Percentiles rank a stretch among this genome's conserved stretches.
Evolutionary conservation across 2,329 filamentous ascomycete species (phyloP).

Genomic region (Pestalotiopsis sp.): DNA sequence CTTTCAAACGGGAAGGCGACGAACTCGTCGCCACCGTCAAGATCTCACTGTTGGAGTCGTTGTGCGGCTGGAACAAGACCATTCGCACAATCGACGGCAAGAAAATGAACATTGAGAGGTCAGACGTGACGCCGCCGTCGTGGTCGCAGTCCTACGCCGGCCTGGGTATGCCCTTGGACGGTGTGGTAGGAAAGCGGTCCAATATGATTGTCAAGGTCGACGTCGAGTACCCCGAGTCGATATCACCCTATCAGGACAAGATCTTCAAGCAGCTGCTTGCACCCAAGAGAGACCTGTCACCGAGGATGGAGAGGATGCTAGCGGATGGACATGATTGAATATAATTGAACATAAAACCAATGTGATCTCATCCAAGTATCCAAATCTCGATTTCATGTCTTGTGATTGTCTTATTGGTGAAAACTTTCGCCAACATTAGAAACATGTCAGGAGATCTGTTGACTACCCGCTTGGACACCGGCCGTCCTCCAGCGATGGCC

Average conservation of each 20-base stretch:
- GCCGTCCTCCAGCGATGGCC: neutral
- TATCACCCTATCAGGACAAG: neutral
- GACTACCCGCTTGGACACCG: neutral
- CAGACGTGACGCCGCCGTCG: neutral
- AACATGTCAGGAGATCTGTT: neutral
- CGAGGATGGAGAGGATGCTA: neutral
- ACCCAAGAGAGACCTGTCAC: neutral
- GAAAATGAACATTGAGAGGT: neutral
- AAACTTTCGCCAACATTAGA: neutral
- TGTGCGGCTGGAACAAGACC: neutral
- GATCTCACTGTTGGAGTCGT: neutral
- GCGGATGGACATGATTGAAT: neutral
- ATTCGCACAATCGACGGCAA: neutral
- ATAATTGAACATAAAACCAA: neutral
- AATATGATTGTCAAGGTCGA: neutral
- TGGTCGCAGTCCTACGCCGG: neutral
- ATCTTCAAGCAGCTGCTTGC: neutral
- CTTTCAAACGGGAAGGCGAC: neutral
- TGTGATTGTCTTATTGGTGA: too few species aligned
- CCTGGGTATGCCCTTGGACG: neutral
- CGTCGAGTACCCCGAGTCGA: constrained; percentile 4
- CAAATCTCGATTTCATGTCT: too few species aligned
- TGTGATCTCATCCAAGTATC: too few species aligned
- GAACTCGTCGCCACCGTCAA: neutral
- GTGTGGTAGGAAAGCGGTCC: neutral